Percentiles rank a stretch among this genome's conserved stretches.
Evolutionary conservation across 495 filamentous ascomycete genomes (phyloP).

Genomic region (Xylona heveae): DNA sequence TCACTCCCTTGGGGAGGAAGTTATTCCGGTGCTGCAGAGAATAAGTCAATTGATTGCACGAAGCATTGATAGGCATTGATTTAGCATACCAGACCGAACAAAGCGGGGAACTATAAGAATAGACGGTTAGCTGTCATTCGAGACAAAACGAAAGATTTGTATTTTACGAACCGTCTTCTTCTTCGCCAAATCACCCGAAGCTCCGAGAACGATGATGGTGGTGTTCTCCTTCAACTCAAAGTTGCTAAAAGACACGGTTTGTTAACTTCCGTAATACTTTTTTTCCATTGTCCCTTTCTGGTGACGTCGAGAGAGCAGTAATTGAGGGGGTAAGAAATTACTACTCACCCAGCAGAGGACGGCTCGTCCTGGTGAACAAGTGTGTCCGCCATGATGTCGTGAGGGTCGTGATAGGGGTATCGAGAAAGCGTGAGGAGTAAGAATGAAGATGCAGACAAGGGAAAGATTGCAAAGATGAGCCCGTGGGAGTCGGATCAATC

Average conservation of each 20-base stretch:
- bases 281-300: slow-evolving; percentile 3
- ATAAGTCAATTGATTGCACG: slow-evolving; percentile 12
- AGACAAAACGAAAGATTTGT: slow-evolving; percentile 2
- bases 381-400: slow-evolving; percentile 39
- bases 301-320: slow-evolving; percentile 9
- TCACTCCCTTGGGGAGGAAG: slow-evolving; percentile 93
- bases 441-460: too few relatives aligned
- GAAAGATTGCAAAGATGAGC: too few relatives aligned
- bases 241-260: slow-evolving; percentile 26
- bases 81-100: slow-evolving; percentile 83
- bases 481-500: too few relatives aligned
- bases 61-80: background rate
- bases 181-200: slow-evolving; percentile 93
- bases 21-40: slow-evolving; percentile 72
- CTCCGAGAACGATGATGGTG: slow-evolving; percentile 88
- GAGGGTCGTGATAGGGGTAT: too few relatives aligned
- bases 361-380: slow-evolving; percentile 38
- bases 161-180: slow-evolving; percentile 78
- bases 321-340: slow-evolving; percentile 12
- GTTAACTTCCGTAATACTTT: slow-evolving; percentile 4
- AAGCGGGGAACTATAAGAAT: slow-evolving; percentile 69
- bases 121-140: slow-evolving; percentile 7
- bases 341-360: slow-evolving; percentile 42
- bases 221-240: slow-evolving; percentile 98
- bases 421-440: too few relatives aligned